Evolutionary conservation across 108 stramenopile species (phyloP), one percentile per base, ranked within the genome.

Genomic region (Skeletonema menzelii): DNA sequence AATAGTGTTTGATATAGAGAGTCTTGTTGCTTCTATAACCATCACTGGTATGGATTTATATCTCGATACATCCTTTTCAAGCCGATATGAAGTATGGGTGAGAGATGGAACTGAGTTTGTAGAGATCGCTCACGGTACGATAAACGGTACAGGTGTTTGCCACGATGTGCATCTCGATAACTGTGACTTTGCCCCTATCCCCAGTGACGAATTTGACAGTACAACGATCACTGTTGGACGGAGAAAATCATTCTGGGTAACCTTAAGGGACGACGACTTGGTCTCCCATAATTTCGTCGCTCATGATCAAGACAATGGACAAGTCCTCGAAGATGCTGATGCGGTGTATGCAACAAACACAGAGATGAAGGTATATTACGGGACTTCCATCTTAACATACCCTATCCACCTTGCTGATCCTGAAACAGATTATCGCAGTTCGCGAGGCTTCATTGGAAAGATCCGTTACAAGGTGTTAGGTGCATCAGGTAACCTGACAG

Each of bases 1-100:
- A 24, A 73, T 73, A 30, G 19, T 73, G n/a, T 73, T 73, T 58
- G 72, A 73, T 44, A 17, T 73, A 5, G 55, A 73, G 38, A 42
- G 42, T 20, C 59, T 35, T 8, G 12, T 28, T 30, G 30, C 11
- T 42, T 58, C 49, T 20, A 11, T 73, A 17, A 58, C 15, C 2
- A 32, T 73, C 44, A 58, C 12, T 20, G 63, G 62, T 0, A 73
- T 73, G 38, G 72, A 73, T 27, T 40, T 73, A 24, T 65, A 65
- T 31, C 40, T 73, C n/a, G 72, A 65, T 42, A 65, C 72, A 27
- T 32, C 56, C n/a, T 73, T 65, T 24, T 55, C 64, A 1, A 42
- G 17, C n/a, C 40, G 59, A 35, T 73, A 65, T 19, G 72, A 73
- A 56, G 64, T 73, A 8, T 63, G 63, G 30, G 47, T 64, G 72